Conservation (phyloP, 139 green algal genomes). For the Dunaliella primolecta region DNA sequence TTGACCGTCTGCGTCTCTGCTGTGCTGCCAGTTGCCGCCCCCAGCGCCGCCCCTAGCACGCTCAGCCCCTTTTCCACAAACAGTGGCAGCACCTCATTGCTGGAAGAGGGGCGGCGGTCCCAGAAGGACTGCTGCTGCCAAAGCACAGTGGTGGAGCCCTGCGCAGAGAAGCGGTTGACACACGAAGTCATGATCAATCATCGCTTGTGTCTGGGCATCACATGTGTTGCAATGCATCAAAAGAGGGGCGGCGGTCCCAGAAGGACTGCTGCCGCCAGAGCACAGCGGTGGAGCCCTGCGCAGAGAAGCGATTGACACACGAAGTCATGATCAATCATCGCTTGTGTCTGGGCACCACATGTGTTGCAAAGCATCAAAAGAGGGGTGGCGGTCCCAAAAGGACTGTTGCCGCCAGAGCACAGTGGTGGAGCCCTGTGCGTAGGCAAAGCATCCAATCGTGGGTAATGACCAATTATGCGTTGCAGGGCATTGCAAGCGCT, state of each 20-base stretch:
- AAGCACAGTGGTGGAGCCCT: conserved; percentile 50
- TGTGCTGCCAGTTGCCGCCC: background rate
- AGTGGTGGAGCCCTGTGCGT: conserved; percentile 50
- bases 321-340: no score
- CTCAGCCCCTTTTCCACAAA: conserved; percentile 26
- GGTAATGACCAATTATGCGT: no score
- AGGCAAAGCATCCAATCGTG: no score
- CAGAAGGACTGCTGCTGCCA: conserved; percentile 65
- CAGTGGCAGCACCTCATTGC: conserved; percentile 50
- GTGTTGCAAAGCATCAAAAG: no score
- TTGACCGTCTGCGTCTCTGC: background rate
- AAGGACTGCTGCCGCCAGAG: conserved; percentile 63
- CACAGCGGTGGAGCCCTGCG: conserved; percentile 47
- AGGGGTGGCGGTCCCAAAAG: conserved; percentile 53
- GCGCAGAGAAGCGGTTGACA: no score
- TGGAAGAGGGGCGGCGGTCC: conserved; percentile 36
- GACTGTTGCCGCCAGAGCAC: conserved; percentile 57
- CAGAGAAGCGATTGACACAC: no score
- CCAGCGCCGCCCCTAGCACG: background rate
- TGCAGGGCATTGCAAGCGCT: no score
- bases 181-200: no score
- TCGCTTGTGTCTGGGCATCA: no score
- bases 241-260: conserved; percentile 45
- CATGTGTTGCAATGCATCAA: no score
- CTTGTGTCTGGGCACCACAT: no score